These are phyloP conservation scores for Exophiala xenobiotica DNA, from an alignment of 2,329 filamentous ascomycete species.

Conservation along the genomic window DNA sequence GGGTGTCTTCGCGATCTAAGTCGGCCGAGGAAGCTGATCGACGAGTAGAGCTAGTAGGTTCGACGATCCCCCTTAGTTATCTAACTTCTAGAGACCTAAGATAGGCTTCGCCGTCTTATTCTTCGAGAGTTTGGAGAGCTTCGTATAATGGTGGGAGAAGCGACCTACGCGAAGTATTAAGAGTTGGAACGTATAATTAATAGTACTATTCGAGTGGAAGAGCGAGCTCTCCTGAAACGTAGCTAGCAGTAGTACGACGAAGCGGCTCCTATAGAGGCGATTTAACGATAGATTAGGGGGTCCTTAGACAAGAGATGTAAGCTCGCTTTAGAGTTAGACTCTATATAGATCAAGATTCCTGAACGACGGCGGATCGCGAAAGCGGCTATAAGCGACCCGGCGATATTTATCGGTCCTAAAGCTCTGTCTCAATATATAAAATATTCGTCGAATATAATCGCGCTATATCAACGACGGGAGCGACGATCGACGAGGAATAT, in stretches of 20 bases:
- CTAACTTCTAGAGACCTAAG: conserved; percentile 3
- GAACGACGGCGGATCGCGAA: conserved; percentile 7
- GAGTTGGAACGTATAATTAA: conserved; percentile 5
- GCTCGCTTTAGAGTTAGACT: background rate
- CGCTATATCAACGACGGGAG: conserved; percentile 4
- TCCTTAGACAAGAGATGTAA: background rate
- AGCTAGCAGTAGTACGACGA: conserved; percentile 6
- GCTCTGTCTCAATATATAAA: conserved; percentile 6
- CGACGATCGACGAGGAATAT: background rate
- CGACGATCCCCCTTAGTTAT: background rate
- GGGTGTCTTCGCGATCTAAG: conserved; percentile 9
- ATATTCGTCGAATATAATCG: conserved; percentile 6
- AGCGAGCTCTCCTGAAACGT: conserved; percentile 5
- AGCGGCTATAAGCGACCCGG: conserved; percentile 5
- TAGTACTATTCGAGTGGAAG: conserved; percentile 2
- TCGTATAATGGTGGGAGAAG: conserved; percentile 3
- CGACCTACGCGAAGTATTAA: conserved; percentile 2
- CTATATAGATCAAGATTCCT: conserved; percentile 3
- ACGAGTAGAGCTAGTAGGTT: conserved; percentile 3
- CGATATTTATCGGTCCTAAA: conserved; percentile 1
- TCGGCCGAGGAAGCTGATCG: conserved; percentile 5
- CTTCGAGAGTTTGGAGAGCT: conserved; percentile 3
- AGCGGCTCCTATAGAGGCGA: conserved; percentile 1
- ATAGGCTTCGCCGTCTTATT: conserved; percentile 5
- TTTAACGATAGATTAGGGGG: conserved; percentile 5